Evolutionary conservation across 169 alveolate species (phyloP).

Genomic region (Toxoplasma gondii): DNA sequence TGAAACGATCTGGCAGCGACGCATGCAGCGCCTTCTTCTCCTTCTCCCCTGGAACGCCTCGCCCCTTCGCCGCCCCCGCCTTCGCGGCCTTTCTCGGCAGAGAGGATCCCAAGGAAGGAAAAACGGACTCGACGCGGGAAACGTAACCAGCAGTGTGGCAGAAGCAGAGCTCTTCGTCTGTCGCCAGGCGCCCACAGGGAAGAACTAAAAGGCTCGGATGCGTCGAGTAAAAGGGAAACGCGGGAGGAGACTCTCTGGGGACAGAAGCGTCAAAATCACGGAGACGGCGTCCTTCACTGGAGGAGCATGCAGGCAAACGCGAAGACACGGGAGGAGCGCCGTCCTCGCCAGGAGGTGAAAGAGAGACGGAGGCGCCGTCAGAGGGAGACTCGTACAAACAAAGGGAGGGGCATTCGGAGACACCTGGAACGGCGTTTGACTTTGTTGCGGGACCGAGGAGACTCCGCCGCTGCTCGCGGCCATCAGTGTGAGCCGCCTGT

Average conservation of each 20-base stretch:
- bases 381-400: background rate
- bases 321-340: too few relatives aligned
- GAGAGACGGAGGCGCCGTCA: background rate
- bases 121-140: background rate
- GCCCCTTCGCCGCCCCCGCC: background rate
- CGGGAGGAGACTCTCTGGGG: background rate
- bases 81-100: background rate
- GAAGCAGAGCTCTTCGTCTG: background rate
- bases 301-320: too few relatives aligned
- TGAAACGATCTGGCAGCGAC: background rate
- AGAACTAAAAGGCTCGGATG: background rate
- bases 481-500: too few relatives aligned
- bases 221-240: background rate
- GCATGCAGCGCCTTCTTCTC: too few relatives aligned
- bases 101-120: background rate
- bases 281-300: too few relatives aligned
- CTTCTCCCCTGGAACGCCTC: too few relatives aligned
- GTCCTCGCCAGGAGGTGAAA: background rate
- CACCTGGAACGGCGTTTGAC: too few relatives aligned
- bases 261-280: background rate
- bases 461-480: too few relatives aligned
- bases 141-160: constrained; percentile 13
- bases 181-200: background rate
- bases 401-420: background rate
- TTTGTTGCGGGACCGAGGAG: too few relatives aligned